Conservation (phyloP, 495 filamentous ascomycete species). For the Penicillium maclennaniae region DNA sequence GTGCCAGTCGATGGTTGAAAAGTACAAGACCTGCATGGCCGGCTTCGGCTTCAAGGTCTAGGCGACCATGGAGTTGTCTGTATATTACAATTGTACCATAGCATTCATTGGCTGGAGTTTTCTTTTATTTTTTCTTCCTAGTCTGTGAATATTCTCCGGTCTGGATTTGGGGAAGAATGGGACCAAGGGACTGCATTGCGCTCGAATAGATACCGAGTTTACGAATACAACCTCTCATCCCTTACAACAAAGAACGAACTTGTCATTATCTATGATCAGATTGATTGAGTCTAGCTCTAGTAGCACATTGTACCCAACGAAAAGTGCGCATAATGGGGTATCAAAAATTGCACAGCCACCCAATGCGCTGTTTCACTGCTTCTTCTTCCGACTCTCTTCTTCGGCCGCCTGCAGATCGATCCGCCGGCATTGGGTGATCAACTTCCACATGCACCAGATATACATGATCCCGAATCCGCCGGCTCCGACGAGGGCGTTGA, state of each 20-base stretch:
- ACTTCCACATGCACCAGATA: conserved; percentile 77
- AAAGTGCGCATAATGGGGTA: conserved; percentile 24
- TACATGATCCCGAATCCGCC: conserved; percentile 84
- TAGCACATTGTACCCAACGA: not conserved
- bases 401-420: conserved; percentile 25
- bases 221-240: conserved; percentile 21
- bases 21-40: conserved; percentile 89
- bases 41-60: conserved; percentile 85
- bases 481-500: conserved; percentile 80
- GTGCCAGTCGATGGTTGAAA: conserved; percentile 74
- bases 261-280: not conserved
- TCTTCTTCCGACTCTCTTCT: conserved; percentile 38
- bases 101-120: conserved; percentile 25
- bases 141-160: conserved; percentile 9
- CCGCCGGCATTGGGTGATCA: conserved; percentile 56
- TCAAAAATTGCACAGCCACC: conserved; percentile 22
- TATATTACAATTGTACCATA: conserved; percentile 24
- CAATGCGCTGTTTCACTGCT: conserved; percentile 26
- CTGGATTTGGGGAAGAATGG: not conserved
- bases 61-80: conserved; percentile 6
- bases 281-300: not conserved
- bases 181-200: not conserved
- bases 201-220: not conserved
- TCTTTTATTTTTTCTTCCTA: conserved; percentile 3
- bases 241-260: not conserved